phyloP scores from a whole-genome alignment of 345 rosid species.

The thale cress (Arabidopsis thaliana) region DNA sequence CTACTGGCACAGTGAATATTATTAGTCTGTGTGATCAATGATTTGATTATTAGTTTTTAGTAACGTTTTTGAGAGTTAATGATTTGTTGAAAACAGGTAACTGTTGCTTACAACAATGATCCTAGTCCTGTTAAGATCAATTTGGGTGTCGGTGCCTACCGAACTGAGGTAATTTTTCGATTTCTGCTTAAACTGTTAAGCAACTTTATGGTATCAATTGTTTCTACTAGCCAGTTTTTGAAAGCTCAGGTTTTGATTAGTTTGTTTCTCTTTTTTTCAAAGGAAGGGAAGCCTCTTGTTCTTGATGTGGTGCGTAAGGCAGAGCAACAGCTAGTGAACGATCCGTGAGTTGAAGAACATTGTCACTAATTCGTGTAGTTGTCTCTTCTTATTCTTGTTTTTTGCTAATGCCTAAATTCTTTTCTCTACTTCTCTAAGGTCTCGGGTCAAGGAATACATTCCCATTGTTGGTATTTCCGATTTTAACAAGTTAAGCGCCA shows the following conservation, averaged over 20 bases:
- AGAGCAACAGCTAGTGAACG: conserved; percentile 80
- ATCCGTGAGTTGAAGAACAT: conserved; percentile 52
- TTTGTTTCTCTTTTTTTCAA: conserved; percentile 4
- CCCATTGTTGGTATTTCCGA: conserved; percentile 89
- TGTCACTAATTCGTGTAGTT: neutral
- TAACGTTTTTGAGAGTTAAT: conserved; percentile 17
- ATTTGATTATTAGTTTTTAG: neutral
- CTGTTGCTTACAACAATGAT: conserved; percentile 94
- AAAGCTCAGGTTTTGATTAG: conserved; percentile 12
- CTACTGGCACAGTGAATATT: neutral
- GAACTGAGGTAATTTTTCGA: conserved; percentile 73
- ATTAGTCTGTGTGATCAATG: neutral
- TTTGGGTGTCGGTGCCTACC: conserved; percentile 96
- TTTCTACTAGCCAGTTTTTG: conserved; percentile 16
- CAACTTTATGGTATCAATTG: neutral
- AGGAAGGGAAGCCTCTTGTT: conserved; percentile 97
- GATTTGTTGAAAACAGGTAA: conserved; percentile 56
- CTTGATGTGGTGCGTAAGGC: conserved; percentile 80
- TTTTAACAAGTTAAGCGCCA: conserved; percentile 89
- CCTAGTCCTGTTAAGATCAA: conserved; percentile 70
- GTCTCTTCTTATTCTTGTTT: neutral
- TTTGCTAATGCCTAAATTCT: conserved; percentile 15
- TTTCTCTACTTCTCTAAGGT: conserved; percentile 44
- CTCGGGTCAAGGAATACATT: conserved; percentile 92
- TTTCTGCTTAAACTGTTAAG: neutral